Evolutionary conservation across 139 green algal genomes (phyloP), one percentile per base, ranked within the genome.

Genomic region (Picochlorum sp.): DNA sequence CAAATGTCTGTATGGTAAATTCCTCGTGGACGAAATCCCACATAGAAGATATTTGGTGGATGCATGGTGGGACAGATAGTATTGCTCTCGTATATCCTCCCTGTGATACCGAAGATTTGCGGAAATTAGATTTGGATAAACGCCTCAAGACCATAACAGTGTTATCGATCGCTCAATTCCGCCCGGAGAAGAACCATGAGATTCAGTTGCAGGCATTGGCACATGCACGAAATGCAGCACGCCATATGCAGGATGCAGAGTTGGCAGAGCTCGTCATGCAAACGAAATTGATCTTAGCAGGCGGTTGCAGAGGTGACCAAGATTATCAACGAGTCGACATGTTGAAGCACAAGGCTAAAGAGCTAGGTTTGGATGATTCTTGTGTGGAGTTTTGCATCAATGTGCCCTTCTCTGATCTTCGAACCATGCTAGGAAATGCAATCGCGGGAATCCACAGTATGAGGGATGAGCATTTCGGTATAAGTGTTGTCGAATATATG

Each of bases 381-480:
- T 44, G 45, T 2, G 69, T 79, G 9, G 67, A 76, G 16, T 76
- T 76, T 38, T 45, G 56, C 16, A 74, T 92, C 23, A 95, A 96
- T 66, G 83, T 83, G 21, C 52, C 81, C 4, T 92, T 80, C 54
- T 52, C 21, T 1, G 80, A 94, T 57, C 74, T 98, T 45, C 61
- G 62, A 60, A 16, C 21, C 59, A 70, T 92, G 68, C 79, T 98
- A 57, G 85, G 78, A 11, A 83, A 77, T 0, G 89, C 93, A 2
- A 81, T 91, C 37, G 88, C 74, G 1, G 94, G 94, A 15, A 74
- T 98, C 71, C 93, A 98, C 83, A 90, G 85, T 14, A 99, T 99
- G 94, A 34, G 73, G 47, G 92, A 98, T 65, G 94, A 99, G 69
- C 94, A 99, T 84, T 99, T 99, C 80, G 94, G 94, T 59, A 99